Base-by-base conservation (phyloP, 306 rosid genomes). In the Macrotyloma uniflorum region DNA sequence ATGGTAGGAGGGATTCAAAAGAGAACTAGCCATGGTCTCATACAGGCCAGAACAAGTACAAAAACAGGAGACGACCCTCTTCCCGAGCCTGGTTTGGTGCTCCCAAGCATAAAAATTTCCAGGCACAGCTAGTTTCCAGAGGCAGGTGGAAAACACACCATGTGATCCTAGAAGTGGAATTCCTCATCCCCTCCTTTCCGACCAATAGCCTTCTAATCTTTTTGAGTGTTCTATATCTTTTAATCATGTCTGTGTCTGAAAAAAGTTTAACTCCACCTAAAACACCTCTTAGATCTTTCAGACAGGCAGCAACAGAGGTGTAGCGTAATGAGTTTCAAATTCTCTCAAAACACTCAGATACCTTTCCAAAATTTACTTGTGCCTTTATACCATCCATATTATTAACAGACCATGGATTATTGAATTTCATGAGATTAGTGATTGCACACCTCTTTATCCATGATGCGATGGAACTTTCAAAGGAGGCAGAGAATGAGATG, bases 21-120 rank as follows among this genome's bases (percentile, higher is more conserved):
- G 24, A 58, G 76, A 78, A 57, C 70, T 28, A 43, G 24, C 35
- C 46, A 47, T 78, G 22, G 13, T n/a, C 55, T 30, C 63, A 65
- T 36, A 43, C 42, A 45, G 70, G 1, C 1, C 33, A 78, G 43
- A 38, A 36, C 4, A 16, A 76, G 65, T 14, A 10, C n/a, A 50
- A 24, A 8, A 63, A 28, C 36, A 62, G 79, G 46, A 30, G 35
- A 38, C 19, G 1, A 53, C 14, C 32, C 63, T 18, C 63, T 11
- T 57, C 63, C 63, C 8, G 12, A 11, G 8, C 16, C 32, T 9
- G 19, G 62, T 18, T 70, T 11, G 19, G 6, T 30, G 43, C n/a
- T n/a, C n/a, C n/a, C n/a, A n/a, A n/a, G n/a, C n/a, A n/a, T 49
- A 47, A 28, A n/a, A 49, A 32, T 9, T 49, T 70, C 30, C 28